phyloP scores from a whole-genome alignment of 805 yeast genomes.

The Nakazawaea populi region DNA sequence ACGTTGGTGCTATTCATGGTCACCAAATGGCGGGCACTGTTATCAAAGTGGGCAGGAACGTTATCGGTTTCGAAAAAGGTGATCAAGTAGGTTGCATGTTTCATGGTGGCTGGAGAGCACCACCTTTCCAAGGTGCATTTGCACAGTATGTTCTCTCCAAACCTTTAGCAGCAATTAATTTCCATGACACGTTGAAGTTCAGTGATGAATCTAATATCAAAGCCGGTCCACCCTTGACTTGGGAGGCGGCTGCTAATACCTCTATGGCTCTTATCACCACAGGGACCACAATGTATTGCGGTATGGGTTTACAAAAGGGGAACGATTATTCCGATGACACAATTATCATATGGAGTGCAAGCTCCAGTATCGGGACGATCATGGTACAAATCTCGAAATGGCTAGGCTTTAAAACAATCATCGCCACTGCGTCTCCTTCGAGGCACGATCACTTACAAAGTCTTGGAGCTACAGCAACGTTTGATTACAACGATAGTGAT shows the following conservation, averaged over 20 bases:
- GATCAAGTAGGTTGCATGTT: constrained; percentile 47
- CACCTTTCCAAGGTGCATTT: constrained; percentile 49
- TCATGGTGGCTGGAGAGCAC: constrained; percentile 42
- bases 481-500: constrained; percentile 27
- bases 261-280: constrained; percentile 49
- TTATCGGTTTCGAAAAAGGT: constrained; percentile 36
- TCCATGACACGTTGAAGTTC: neutral
- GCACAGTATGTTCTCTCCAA: constrained; percentile 41
- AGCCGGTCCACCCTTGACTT: constrained; percentile 37
- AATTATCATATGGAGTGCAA: constrained; percentile 59
- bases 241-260: constrained; percentile 60
- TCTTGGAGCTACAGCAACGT: constrained; percentile 28
- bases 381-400: constrained; percentile 56
- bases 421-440: constrained; percentile 21
- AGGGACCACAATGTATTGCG: constrained; percentile 44
- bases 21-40: constrained; percentile 57
- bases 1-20: constrained; percentile 44
- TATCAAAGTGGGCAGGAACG: constrained; percentile 41
- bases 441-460: constrained; percentile 18
- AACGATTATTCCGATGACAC: constrained; percentile 27
- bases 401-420: constrained; percentile 28
- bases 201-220: constrained; percentile 14
- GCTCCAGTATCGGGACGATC: constrained; percentile 52
- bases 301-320: constrained; percentile 21
- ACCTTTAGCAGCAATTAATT: neutral